Evolutionary conservation across 2,329 filamentous ascomycete species (phyloP), one percentile per base, ranked within the genome.

Genomic region (Ophiostoma sp.): DNA sequence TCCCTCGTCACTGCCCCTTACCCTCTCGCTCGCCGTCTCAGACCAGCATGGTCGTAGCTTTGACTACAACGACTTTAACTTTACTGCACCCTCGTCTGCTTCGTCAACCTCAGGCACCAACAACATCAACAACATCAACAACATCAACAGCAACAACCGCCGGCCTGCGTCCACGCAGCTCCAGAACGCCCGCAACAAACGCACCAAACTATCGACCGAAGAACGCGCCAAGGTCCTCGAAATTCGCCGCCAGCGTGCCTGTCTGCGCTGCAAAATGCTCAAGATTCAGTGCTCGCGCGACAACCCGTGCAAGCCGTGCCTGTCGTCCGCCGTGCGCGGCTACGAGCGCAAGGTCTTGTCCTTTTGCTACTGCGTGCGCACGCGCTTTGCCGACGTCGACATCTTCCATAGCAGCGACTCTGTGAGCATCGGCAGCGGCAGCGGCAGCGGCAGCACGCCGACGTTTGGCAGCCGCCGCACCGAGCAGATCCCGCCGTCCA

Each of bases 221-320:
- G 72, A 73, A 42, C 71, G 71, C 42, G 71, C 74, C 41, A 74
- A 73, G 64, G 72, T 74, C 1, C 66, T 72, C 18, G 71, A 74
- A 7, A 73, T 75, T 8, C 71, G 73, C 44, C 72, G 74, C 7
- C 74, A 74, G 58, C 72, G 75, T 4, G 74, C 75, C 11, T 76
- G 73, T 69, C 69, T 76, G 67, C 67, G 73, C 63, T 76, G 74
- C 68, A 72, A 73, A 69, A 74, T 76, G 69, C 70, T 76, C 18
- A 74, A 76, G 67, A 74, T 75, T 42, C 73, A 75, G 75, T 76
- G 74, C 70, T 76, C 74, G 52, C 72, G 70, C 42, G 72, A 74
- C 4, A 75, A 73, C 68, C 73, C 73, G 2, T 75, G 73, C 68
- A 72, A 73, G 66, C 72, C 74, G 16, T 75, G 74, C 66, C 67